Evolutionary conservation across 2,329 filamentous ascomycete genomes (phyloP), one percentile per base, ranked within the genome.

Genomic region (Thermochaetoides dissita): DNA sequence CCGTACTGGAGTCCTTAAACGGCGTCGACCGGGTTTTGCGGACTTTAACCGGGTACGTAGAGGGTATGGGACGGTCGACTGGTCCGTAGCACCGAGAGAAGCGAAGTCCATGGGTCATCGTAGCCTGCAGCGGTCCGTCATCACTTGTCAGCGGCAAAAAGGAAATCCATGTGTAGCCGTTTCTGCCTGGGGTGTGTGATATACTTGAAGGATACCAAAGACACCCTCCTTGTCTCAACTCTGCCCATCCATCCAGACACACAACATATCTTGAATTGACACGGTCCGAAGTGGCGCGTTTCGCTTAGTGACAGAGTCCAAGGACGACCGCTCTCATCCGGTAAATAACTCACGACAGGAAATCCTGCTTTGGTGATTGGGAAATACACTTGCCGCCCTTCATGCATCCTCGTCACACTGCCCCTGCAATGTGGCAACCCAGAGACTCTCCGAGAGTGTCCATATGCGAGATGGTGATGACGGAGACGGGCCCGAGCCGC

Each of bases 111-210:
- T 32, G 11, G 35, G 17, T 24, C 31, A 34, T 37, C 31, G 24
- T 43, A 34, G 37, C 17, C 31, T 36, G 24, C 30, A 24, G 37
- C 41, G 41, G 42, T 11, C 37, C 33, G 36, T 24, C n/a, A 33
- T 17, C 17, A 28, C 11, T 34, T 17, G 30, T 11, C 37, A 36
- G 45, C 49, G 45, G 44, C 34, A 51, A 49, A 50, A 37, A 11
- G 38, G 37, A 37, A 34, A 31, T 44, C 36, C 47, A 43, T 46
- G 49, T 50, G 45, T 40, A 51, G 35, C 49, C 47, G 43, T 49
- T 52, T 53, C 48, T 51, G 51, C 49, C 50, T 50, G 45, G 47
- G 42, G 30, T 11, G 10, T 41, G 34, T 46, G 46, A 38, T 49
- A 49, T 48, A 50, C 47, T 24, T 5, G 17, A 24, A 5, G 17